phyloP scores from a whole-genome alignment of 768 basidiomycete genomes.

The Sarcomyxa edulis region DNA sequence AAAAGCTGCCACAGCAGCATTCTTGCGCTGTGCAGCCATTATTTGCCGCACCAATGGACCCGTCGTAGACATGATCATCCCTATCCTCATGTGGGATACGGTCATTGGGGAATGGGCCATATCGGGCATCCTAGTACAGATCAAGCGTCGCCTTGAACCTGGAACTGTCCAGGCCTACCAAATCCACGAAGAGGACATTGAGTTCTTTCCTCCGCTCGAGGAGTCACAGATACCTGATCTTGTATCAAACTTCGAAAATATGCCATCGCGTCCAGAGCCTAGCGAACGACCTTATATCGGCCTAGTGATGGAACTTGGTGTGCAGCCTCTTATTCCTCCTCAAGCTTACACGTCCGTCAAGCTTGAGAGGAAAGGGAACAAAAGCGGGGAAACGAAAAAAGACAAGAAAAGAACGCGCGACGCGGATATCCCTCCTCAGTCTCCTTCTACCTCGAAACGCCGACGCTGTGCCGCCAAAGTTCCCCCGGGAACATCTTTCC shows the following conservation, averaged over 20 bases:
- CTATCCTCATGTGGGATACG: constrained; percentile 12
- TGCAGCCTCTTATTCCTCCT: constrained; percentile 2
- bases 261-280: too few relatives aligned
- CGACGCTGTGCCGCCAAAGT: too few relatives aligned
- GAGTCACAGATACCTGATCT: neutral
- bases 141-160: constrained; percentile 9
- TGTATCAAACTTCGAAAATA: too few relatives aligned
- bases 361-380: neutral
- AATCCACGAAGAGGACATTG: constrained; percentile 7
- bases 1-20: constrained; percentile 13
- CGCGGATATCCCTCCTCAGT: neutral
- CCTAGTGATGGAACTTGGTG: constrained; percentile 15
- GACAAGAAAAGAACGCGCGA: neutral
- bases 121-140: constrained; percentile 14
- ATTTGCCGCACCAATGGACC: constrained; percentile 10
- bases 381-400: neutral
- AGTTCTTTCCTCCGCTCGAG: neutral
- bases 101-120: constrained; percentile 8
- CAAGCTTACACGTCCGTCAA: neutral
- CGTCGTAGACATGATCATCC: constrained; percentile 19
- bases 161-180: constrained; percentile 1
- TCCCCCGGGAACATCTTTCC: too few relatives aligned
- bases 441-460: neutral
- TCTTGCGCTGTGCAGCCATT: constrained; percentile 20
- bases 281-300: constrained; percentile 16